A percentile compares a stretch with the other conserved stretches of the same genome.
These are phyloP conservation scores for Lachancea mirantina DNA, from an alignment of 805 yeast genomes.

Conservation along the genomic window DNA sequence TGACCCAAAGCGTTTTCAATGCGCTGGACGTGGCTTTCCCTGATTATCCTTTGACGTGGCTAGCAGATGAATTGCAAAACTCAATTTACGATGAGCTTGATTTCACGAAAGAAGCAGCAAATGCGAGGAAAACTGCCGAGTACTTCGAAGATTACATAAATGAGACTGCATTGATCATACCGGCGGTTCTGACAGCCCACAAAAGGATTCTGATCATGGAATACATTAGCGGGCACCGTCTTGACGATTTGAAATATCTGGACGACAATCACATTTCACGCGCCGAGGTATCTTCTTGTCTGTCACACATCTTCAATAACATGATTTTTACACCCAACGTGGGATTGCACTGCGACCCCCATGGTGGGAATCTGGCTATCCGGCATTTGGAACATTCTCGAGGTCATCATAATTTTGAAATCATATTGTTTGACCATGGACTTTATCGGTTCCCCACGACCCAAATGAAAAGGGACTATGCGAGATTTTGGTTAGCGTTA, in stretches of 20 bases:
- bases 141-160: slow-evolving; percentile 51
- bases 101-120: slow-evolving; percentile 78
- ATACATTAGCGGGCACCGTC: slow-evolving; percentile 69
- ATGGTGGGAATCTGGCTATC: slow-evolving; percentile 92
- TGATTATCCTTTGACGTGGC: slow-evolving; percentile 88
- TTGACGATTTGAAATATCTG: slow-evolving; percentile 67
- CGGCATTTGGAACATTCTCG: slow-evolving; percentile 34
- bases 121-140: slow-evolving; percentile 62
- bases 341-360: slow-evolving; percentile 96
- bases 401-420: slow-evolving; percentile 70
- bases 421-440: slow-evolving; percentile 91
- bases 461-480: slow-evolving; percentile 70
- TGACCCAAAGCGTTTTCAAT: slow-evolving; percentile 70
- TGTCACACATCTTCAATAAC: slow-evolving; percentile 84
- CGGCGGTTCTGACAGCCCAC: slow-evolving; percentile 58
- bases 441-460: slow-evolving; percentile 78
- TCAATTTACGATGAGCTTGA: slow-evolving; percentile 89
- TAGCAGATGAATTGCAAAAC: slow-evolving; percentile 84
- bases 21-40: slow-evolving; percentile 78
- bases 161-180: slow-evolving; percentile 74
- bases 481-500: slow-evolving; percentile 88
- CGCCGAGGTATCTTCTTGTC: slow-evolving; percentile 72
- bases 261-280: slow-evolving; percentile 59
- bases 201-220: slow-evolving; percentile 82
- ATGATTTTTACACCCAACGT: slow-evolving; percentile 94